phyloP scores from a whole-genome alignment of 257 asterid genomes.

The Salvia rosmarinus region DNA sequence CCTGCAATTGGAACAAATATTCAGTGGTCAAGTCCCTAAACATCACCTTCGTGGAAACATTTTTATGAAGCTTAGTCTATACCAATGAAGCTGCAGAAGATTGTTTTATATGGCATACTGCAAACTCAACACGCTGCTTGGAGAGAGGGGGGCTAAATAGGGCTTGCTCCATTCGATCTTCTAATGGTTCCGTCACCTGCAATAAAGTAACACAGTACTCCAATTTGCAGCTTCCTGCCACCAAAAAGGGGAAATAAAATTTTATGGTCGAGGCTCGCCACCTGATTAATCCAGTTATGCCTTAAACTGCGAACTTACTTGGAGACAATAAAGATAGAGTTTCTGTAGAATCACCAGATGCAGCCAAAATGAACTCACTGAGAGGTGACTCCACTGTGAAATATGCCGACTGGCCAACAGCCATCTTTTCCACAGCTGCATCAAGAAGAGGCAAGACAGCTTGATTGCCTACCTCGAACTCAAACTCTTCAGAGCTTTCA shows the following conservation, averaged over 20 bases:
- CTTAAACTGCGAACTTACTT: slow-evolving; percentile 47
- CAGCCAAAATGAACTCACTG: slow-evolving; percentile 70
- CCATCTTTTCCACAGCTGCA: slow-evolving; percentile 68
- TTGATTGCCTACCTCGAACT: slow-evolving; percentile 88
- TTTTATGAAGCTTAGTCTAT: slow-evolving; percentile 29
- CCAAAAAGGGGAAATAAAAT: too few relatives aligned
- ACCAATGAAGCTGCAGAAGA: slow-evolving; percentile 81
- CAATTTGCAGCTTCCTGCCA: slow-evolving; percentile 64
- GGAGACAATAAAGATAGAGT: slow-evolving; percentile 55
- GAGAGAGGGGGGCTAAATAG: slow-evolving; percentile 86
- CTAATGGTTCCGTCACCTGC: slow-evolving; percentile 78
- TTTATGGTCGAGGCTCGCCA: too few relatives aligned
- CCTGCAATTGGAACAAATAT: slow-evolving; percentile 52
- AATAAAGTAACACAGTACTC: slow-evolving; percentile 65
- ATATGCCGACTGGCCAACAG: slow-evolving; percentile 74
- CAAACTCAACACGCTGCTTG: slow-evolving; percentile 91
- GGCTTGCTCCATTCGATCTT: slow-evolving; percentile 97
- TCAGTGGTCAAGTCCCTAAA: slow-evolving; percentile 31
- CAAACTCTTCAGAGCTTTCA: slow-evolving; percentile 86
- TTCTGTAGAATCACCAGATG: slow-evolving; percentile 55
- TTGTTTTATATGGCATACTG: slow-evolving; percentile 68
- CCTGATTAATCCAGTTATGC: too few relatives aligned
- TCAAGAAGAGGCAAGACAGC: slow-evolving; percentile 70
- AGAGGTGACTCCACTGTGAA: slow-evolving; percentile 68
- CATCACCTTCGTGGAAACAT: slow-evolving; percentile 25